Evolutionary conservation across 257 asterid species (phyloP).

Genomic region (Misopates orontium): DNA sequence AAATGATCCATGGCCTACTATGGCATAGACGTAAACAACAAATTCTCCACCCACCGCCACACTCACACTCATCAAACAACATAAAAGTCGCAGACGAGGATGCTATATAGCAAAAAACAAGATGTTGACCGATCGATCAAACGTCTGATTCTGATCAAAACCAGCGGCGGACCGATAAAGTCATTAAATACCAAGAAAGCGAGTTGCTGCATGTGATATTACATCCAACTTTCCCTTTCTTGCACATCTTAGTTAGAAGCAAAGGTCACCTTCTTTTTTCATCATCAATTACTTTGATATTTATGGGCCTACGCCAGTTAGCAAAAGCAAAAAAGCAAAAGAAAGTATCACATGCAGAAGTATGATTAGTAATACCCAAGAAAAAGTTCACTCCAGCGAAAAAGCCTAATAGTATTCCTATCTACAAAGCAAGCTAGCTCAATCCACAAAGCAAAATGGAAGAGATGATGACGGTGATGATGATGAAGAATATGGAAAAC

Average conservation of each 20-base stretch:
- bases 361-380: background rate
- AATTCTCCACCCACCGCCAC: background rate
- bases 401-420: background rate
- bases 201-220: constrained; percentile 43
- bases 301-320: constrained; percentile 44
- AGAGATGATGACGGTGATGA: constrained; percentile 59
- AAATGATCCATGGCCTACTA: too few relatives aligned
- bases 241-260: constrained; percentile 25
- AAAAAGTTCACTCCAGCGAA: constrained; percentile 22
- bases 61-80: background rate
- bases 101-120: background rate
- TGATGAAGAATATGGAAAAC: constrained; percentile 46
- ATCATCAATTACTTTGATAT: constrained; percentile 19
- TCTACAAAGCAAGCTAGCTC: constrained; percentile 28
- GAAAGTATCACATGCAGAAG: constrained; percentile 24
- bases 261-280: background rate
- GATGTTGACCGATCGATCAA: constrained; percentile 29
- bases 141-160: constrained; percentile 1
- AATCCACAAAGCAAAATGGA: constrained; percentile 43
- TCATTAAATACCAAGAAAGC: constrained; percentile 34
- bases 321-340: constrained; percentile 30
- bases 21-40: too few relatives aligned
- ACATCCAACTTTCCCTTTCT: constrained; percentile 25
- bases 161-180: constrained; percentile 17
- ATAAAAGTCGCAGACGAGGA: background rate